These are phyloP conservation scores for Arachnopeziza araneosa DNA, from an alignment of 2,329 filamentous ascomycete genomes.

Conservation along the genomic window DNA sequence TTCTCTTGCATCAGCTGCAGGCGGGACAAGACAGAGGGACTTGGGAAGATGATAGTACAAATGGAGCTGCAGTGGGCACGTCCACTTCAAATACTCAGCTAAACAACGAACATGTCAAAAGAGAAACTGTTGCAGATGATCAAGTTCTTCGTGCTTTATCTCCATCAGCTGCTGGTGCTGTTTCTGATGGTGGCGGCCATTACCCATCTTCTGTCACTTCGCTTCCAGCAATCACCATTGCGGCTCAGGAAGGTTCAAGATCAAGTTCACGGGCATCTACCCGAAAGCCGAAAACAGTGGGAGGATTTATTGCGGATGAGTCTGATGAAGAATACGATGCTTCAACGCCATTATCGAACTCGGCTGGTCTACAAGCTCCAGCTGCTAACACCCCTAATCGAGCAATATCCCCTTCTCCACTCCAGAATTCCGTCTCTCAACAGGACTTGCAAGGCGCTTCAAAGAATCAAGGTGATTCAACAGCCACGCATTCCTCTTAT, in stretches of 20 bases:
- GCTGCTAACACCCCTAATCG: slow-evolving; percentile 24
- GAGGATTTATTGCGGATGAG: slow-evolving; percentile 32
- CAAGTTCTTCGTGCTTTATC: slow-evolving; percentile 33
- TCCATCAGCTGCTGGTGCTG: slow-evolving; percentile 28
- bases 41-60: slow-evolving; percentile 27
- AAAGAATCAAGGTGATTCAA: slow-evolving; percentile 29
- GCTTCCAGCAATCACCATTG: slow-evolving; percentile 25
- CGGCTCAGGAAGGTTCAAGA: slow-evolving; percentile 26
- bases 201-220: slow-evolving; percentile 30
- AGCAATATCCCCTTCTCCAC: slow-evolving; percentile 26
- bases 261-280: slow-evolving; percentile 30
- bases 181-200: slow-evolving; percentile 30
- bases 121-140: slow-evolving; percentile 33
- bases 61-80: slow-evolving; percentile 26
- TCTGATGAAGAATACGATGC: slow-evolving; percentile 32
- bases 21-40: slow-evolving; percentile 29
- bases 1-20: slow-evolving; percentile 33
- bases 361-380: slow-evolving; percentile 21
- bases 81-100: slow-evolving; percentile 32
- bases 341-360: slow-evolving; percentile 19
- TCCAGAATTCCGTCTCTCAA: slow-evolving; percentile 26
- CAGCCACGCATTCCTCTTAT: slow-evolving; percentile 17
- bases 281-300: slow-evolving; percentile 30
- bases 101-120: slow-evolving; percentile 31
- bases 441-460: slow-evolving; percentile 20